These are phyloP conservation scores for Colletotrichum sp. DNA, from an alignment of 2,329 filamentous ascomycete species.

Conservation along the genomic window DNA sequence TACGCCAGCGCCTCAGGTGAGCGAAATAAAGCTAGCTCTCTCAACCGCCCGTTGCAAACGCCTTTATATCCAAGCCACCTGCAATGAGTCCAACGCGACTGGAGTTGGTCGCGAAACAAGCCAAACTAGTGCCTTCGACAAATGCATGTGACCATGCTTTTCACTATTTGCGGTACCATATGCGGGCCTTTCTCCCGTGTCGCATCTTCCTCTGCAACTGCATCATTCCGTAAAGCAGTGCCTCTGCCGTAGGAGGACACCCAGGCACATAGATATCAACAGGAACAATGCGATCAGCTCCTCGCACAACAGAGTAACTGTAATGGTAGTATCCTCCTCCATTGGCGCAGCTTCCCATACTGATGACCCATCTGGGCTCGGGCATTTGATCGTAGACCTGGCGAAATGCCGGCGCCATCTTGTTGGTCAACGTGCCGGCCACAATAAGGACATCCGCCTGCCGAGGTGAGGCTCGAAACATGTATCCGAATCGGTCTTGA, in stretches of 20 bases:
- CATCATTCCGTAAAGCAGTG: slow-evolving; percentile 74
- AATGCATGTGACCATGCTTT: not conserved
- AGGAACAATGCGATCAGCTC: slow-evolving; percentile 78
- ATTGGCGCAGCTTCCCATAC: slow-evolving; percentile 86
- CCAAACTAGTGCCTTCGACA: not conserved
- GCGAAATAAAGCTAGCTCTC: not conserved
- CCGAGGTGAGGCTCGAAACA: slow-evolving; percentile 86
- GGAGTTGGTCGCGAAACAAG: not conserved
- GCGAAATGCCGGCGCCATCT: slow-evolving; percentile 90
- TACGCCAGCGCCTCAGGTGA: not conserved
- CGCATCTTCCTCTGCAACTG: slow-evolving; percentile 80
- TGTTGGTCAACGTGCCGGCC: slow-evolving; percentile 91
- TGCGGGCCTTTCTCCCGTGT: slow-evolving; percentile 57
- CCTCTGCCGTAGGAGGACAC: slow-evolving; percentile 68
- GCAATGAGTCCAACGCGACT: accelerated
- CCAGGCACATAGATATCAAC: slow-evolving; percentile 84
- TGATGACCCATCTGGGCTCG: slow-evolving; percentile 84
- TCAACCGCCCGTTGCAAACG: not conserved
- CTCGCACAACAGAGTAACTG: slow-evolving; percentile 75
- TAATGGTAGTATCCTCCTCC: slow-evolving; percentile 89
- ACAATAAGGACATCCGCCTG: slow-evolving; percentile 95
- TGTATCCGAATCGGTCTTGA: slow-evolving; percentile 86
- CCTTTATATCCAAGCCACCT: not conserved
- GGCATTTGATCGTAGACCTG: slow-evolving; percentile 97
- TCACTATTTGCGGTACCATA: slow-evolving; percentile 63